Conservation (phyloP, 2,329 filamentous ascomycete genomes). For the Esteya vermicola region DNA sequence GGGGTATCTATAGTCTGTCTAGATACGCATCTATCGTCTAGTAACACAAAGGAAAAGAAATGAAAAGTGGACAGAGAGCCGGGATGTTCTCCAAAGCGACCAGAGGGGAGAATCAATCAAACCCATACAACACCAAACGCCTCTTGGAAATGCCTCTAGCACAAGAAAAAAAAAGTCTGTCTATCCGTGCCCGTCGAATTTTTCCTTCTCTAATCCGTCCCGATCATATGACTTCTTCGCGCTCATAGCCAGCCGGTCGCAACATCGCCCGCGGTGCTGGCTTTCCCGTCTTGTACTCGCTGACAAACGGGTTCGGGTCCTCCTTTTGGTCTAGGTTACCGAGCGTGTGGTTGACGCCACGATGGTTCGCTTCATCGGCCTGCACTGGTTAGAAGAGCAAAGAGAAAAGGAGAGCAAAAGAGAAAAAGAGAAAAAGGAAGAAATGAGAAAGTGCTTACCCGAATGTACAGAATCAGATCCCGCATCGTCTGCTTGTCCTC, state of each 20-base stretch:
- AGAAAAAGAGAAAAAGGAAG: background rate
- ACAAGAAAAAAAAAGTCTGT: too few relatives aligned
- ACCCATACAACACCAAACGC: too few relatives aligned
- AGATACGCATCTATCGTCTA: too few relatives aligned
- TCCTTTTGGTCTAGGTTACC: slow-evolving; percentile 72
- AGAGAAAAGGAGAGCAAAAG: background rate
- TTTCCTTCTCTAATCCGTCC: too few relatives aligned
- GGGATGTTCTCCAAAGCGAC: too few relatives aligned
- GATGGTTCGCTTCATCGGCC: slow-evolving; percentile 59
- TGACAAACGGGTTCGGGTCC: slow-evolving; percentile 88
- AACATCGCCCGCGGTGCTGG: slow-evolving; percentile 52
- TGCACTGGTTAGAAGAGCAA: background rate
- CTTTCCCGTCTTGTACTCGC: slow-evolving; percentile 57
- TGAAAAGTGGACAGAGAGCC: too few relatives aligned
- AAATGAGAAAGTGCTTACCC: slow-evolving; percentile 43
- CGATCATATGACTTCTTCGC: slow-evolving; percentile 57
- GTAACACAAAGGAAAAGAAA: too few relatives aligned
- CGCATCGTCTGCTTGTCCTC: slow-evolving; percentile 69
- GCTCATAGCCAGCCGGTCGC: slow-evolving; percentile 65
- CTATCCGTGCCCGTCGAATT: too few relatives aligned
- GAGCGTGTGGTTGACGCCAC: slow-evolving; percentile 92
- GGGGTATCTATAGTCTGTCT: too few relatives aligned
- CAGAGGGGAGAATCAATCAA: too few relatives aligned
- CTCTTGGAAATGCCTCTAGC: too few relatives aligned
- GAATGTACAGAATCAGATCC: slow-evolving; percentile 76